Conservation (phyloP, 495 filamentous ascomycete genomes). For the Penicillium maclennaniae region DNA sequence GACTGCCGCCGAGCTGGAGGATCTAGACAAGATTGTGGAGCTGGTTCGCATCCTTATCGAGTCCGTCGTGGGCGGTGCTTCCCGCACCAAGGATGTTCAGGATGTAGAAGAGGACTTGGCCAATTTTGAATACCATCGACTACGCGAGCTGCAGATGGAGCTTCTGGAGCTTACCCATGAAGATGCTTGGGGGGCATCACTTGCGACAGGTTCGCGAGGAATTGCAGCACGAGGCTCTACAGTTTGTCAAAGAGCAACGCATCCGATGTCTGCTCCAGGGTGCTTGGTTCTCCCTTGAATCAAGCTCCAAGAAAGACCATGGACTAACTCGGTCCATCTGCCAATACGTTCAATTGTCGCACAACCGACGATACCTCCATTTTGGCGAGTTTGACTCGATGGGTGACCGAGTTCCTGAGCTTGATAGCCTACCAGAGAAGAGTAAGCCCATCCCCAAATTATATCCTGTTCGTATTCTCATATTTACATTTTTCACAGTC, state of each 20-base stretch:
- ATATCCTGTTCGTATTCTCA: conserved; percentile 5
- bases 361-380: conserved; percentile 87
- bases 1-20: conserved; percentile 74
- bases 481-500: conserved; percentile 42
- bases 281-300: conserved; percentile 76
- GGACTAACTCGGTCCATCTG: conserved; percentile 40
- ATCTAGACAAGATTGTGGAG: conserved; percentile 90
- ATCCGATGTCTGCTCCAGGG: conserved; percentile 88
- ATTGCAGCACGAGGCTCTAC: conserved; percentile 83
- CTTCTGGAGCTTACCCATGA: conserved; percentile 87
- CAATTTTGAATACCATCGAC: conserved; percentile 70
- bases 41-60: conserved; percentile 87
- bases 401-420: conserved; percentile 58
- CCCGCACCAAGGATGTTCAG: conserved; percentile 77
- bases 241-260: conserved; percentile 95
- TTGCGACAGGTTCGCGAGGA: conserved; percentile 88
- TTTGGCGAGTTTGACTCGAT: conserved; percentile 80
- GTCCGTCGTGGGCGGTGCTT: conserved; percentile 80
- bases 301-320: conserved; percentile 33
- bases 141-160: conserved; percentile 93
- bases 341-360: conserved; percentile 84
- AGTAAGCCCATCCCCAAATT: conserved; percentile 38
- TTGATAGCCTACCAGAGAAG: conserved; percentile 75
- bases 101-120: conserved; percentile 86
- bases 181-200: conserved; percentile 90